Conservation (phyloP, 148 eudicot species). For the Cornus suecica region DNA sequence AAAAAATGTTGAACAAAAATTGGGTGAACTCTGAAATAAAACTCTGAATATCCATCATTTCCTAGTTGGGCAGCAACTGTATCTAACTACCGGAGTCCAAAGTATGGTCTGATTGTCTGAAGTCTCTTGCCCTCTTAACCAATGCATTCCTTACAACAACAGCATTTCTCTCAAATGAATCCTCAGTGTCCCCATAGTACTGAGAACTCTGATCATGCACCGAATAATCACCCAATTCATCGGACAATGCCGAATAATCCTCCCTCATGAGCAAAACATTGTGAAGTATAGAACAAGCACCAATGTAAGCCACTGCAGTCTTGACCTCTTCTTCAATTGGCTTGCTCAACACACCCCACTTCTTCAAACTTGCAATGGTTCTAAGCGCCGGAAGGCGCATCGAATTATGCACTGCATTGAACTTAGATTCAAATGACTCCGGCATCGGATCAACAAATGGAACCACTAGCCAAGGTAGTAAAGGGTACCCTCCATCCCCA, state of each 20-base stretch:
- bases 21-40: background rate
- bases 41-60: background rate
- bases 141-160: conserved; percentile 47
- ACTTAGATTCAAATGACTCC: conserved; percentile 45
- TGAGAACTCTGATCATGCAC: conserved; percentile 20
- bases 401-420: conserved; percentile 32
- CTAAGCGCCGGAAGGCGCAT: conserved; percentile 36
- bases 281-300: conserved; percentile 88
- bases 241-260: conserved; percentile 62
- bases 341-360: conserved; percentile 74
- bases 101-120: background rate
- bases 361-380: conserved; percentile 64
- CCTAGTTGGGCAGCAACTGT: background rate
- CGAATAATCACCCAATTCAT: conserved; percentile 23
- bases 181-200: conserved; percentile 15
- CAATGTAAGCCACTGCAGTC: conserved; percentile 71
- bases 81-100: background rate
- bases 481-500: conserved; percentile 57
- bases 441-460: conserved; percentile 44
- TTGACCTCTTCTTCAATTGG: conserved; percentile 57
- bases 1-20: background rate
- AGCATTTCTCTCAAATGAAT: conserved; percentile 24
- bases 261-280: conserved; percentile 78
- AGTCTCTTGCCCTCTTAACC: conserved; percentile 43
- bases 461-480: conserved; percentile 71